phyloP scores from a whole-genome alignment of 257 asterid species.

The Solanum phureja region DNA sequence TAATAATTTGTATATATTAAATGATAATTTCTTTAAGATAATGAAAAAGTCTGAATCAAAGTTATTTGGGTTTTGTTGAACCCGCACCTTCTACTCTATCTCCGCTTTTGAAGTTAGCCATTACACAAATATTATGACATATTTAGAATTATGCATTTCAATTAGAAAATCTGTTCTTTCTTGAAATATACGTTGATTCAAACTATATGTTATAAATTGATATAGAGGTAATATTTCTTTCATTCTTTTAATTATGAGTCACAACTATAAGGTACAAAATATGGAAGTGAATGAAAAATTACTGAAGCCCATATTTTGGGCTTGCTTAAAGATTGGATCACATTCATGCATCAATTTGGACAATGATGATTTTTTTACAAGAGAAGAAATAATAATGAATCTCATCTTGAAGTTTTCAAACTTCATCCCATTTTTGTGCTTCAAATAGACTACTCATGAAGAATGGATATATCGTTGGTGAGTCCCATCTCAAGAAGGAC shows the following conservation, averaged over 20 bases:
- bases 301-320: background rate
- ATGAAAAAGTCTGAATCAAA: background rate
- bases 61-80: background rate
- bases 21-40: background rate
- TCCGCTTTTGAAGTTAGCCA: background rate
- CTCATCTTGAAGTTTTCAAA: background rate
- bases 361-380: background rate
- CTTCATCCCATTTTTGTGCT: background rate
- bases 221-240: background rate
- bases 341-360: background rate
- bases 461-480: background rate
- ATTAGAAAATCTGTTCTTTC: background rate
- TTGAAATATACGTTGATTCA: background rate
- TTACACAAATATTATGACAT: background rate
- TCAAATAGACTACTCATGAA: constrained; percentile 6
- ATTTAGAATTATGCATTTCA: background rate
- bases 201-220: background rate
- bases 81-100: background rate
- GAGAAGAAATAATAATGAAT: background rate
- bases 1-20: background rate
- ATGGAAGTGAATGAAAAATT: background rate
- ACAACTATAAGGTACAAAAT: background rate
- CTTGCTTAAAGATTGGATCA: background rate
- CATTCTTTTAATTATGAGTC: background rate
- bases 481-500: too few relatives aligned